Percentiles rank a stretch among this genome's conserved stretches.
Conservation (phyloP, 179 eudicot species). For the Silene noctiflora region DNA sequence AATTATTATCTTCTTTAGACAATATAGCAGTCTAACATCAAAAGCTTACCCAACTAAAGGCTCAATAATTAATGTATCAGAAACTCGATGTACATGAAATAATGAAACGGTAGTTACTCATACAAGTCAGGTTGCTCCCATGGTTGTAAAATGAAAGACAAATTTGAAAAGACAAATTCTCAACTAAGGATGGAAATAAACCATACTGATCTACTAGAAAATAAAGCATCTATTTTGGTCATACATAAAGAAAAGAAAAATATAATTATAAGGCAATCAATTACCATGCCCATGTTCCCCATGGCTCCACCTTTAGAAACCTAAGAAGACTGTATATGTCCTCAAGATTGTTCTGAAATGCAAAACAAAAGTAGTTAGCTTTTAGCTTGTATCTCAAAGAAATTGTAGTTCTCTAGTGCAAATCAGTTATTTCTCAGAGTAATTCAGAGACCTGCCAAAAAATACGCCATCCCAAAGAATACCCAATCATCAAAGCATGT, state of each 20-base stretch:
- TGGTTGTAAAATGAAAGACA: neutral
- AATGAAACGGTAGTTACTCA: neutral
- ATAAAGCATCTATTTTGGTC: neutral
- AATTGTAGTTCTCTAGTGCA: neutral
- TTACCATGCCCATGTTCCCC: conserved; percentile 99
- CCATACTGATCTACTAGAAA: neutral
- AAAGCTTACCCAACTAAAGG: neutral
- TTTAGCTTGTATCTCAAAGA: neutral
- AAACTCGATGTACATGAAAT: neutral
- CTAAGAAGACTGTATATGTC: conserved; percentile 94
- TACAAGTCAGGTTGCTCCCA: neutral
- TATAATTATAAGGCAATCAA: conserved; percentile 12
- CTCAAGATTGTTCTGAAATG: conserved; percentile 80
- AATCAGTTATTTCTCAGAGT: neutral
- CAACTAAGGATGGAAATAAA: neutral
- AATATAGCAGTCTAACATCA: neutral
- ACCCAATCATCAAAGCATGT: too few relatives aligned
- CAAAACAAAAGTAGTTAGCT: conserved; percentile 11
- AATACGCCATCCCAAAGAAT: neutral
- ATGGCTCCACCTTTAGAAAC: conserved; percentile 91
- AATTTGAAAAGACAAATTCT: neutral
- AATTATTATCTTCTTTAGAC: neutral
- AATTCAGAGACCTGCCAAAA: neutral
- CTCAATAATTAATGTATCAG: neutral
- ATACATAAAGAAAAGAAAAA: neutral